Evolutionary conservation across 495 filamentous ascomycete genomes (phyloP).

Genomic region (Aspergillus egyptiacus): DNA sequence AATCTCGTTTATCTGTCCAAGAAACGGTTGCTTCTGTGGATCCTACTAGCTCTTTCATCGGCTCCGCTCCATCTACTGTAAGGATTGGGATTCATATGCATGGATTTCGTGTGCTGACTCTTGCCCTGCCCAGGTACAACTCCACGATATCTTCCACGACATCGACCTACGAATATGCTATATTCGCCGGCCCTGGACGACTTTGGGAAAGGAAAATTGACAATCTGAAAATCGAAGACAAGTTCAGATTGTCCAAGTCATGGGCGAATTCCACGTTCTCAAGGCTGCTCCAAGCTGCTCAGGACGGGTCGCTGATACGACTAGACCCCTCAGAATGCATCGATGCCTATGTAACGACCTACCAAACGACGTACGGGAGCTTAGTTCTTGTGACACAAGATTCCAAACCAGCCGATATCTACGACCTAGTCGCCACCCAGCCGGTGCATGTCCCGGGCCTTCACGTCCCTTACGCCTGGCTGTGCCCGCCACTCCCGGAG

Average conservation of each 20-base stretch:
- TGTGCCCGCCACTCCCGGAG: neutral
- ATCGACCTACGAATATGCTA: neutral
- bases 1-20: neutral
- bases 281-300: neutral
- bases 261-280: no score
- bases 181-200: neutral
- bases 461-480: neutral
- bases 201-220: neutral
- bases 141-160: neutral
- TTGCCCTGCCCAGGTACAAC: no score
- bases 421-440: neutral
- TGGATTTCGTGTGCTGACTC: no score
- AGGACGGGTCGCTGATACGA: neutral
- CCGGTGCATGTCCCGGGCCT: neutral
- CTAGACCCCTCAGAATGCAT: neutral
- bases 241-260: no score
- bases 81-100: neutral
- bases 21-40: neutral
- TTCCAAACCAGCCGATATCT: neutral
- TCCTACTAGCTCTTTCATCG: neutral
- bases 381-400: neutral
- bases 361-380: neutral
- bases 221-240: no score
- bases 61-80: no score
- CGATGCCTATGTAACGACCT: neutral